Evolutionary conservation across 805 yeast genomes (phyloP), one percentile per base, ranked within the genome.

Genomic region (Wickerhamiella slavikovae): DNA sequence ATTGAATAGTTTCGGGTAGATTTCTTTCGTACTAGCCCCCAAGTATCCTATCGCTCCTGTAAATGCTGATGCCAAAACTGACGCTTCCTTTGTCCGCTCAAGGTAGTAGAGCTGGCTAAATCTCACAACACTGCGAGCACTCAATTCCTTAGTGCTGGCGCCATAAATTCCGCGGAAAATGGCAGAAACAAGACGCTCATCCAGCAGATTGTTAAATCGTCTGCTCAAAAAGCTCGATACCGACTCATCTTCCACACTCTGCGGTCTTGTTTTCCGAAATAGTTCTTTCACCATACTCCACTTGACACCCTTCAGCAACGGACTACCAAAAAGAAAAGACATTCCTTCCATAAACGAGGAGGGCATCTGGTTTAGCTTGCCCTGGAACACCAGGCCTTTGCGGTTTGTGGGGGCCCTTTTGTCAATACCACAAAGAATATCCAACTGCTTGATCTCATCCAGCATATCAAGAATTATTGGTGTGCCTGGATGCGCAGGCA

Each of bases 121-220:
- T 1, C 78, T 58, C 3, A 75, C 58, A 4, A 47, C 52, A 0
- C 52, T 45, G 14, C 64, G 52, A 0, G 74, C 68, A 54, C 93
- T 76, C 28, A 85, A 50, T 32, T 64, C 55, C 4, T 59, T 43
- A 2, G 69, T 60, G 48, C 83, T 92, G n/a, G 79, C 89, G 1
- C 92, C 94, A 49, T 82, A 85, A 1, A 89, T 70, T 0, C 98
- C 98, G 44, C 82, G 80, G 47, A 75, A 58, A 3, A 82, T 53
- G 0, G 93, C 96, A 49, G 93, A 76, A 14, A 76, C 52, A 10
- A 85, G 51, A 29, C 77, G 71, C 6, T 58, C 55, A 4, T 73
- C 49, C 8, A 52, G 31, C 1, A 45, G 43, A 6, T 57, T 55
- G 3, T 83, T 83, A 45, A 82, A 72, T 35, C 94, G 52, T 38